phyloP scores from a whole-genome alignment of 148 eudicot species.

The Tetragonia tetragonoides region DNA sequence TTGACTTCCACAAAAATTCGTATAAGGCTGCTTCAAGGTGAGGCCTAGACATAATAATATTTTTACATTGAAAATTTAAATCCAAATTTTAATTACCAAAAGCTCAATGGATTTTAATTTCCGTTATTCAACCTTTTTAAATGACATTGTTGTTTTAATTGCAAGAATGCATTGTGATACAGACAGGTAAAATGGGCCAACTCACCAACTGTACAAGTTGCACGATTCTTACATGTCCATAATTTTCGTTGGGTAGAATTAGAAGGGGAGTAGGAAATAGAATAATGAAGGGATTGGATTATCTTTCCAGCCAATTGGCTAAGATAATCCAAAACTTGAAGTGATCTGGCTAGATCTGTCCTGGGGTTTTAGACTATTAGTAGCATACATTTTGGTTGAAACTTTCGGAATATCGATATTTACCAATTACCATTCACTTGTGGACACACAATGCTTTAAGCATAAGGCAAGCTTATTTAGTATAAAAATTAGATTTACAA shows the following conservation, averaged over 20 bases:
- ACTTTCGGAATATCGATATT: background rate
- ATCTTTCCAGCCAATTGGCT: background rate
- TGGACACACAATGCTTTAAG: background rate
- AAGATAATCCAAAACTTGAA: background rate
- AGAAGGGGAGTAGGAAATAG: background rate
- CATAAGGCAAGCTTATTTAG: background rate
- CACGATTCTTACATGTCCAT: background rate
- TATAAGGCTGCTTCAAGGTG: no score
- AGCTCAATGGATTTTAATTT: background rate
- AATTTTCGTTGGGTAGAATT: no score
- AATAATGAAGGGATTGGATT: background rate
- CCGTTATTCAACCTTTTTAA: background rate
- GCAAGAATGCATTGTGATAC: background rate
- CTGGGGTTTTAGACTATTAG: no score
- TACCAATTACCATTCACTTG: background rate
- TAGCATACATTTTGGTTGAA: background rate
- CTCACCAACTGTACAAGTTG: slow-evolving; percentile 13
- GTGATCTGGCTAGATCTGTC: background rate
- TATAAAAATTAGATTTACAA: no score
- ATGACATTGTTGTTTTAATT: slow-evolving; percentile 9
- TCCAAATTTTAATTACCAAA: no score
- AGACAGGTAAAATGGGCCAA: slow-evolving; percentile 13
- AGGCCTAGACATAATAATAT: no score
- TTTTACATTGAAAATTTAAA: no score
- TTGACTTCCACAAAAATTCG: no score